phyloP scores from a whole-genome alignment of 768 basidiomycete genomes.

The Cyclocybe aegerita region DNA sequence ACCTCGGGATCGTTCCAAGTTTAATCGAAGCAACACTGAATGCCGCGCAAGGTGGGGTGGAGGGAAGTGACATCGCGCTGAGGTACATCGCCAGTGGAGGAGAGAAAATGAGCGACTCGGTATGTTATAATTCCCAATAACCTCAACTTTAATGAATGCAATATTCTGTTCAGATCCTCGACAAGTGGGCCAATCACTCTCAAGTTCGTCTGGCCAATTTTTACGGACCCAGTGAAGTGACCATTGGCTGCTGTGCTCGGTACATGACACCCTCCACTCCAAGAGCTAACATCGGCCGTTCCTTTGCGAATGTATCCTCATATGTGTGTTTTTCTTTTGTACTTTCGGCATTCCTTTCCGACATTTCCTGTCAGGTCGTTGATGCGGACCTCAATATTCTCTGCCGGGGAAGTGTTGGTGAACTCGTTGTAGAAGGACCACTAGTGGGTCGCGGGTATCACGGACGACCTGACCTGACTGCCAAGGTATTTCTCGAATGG shows the following conservation, averaged over 20 bases:
- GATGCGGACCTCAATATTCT: conserved; percentile 40
- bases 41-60: conserved; percentile 22
- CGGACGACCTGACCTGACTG: conserved; percentile 40
- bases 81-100: conserved; percentile 49
- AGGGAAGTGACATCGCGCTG: conserved; percentile 27
- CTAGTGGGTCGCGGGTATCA: conserved; percentile 52
- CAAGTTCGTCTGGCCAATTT: conserved; percentile 47
- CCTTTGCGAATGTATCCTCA: conserved; percentile 36
- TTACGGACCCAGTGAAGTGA: conserved; percentile 53
- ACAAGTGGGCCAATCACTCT: conserved; percentile 48
- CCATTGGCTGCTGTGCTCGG: conserved; percentile 50
- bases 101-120: conserved; percentile 52
- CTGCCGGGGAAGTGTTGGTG: conserved; percentile 43
- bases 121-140: conserved; percentile 19
- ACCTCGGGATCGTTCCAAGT: conserved; percentile 52
- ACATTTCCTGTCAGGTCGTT: conserved; percentile 35
- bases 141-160: background rate
- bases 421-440: conserved; percentile 49
- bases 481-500: conserved; percentile 46
- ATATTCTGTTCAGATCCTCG: conserved; percentile 28
- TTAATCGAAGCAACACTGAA: conserved; percentile 50
- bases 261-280: conserved; percentile 38
- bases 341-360: conserved; percentile 11
- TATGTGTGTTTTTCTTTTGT: conserved; percentile 23
- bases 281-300: conserved; percentile 42